Evolutionary conservation across 495 filamentous ascomycete species (phyloP).

Genomic region (Ascobolus immersus): DNA sequence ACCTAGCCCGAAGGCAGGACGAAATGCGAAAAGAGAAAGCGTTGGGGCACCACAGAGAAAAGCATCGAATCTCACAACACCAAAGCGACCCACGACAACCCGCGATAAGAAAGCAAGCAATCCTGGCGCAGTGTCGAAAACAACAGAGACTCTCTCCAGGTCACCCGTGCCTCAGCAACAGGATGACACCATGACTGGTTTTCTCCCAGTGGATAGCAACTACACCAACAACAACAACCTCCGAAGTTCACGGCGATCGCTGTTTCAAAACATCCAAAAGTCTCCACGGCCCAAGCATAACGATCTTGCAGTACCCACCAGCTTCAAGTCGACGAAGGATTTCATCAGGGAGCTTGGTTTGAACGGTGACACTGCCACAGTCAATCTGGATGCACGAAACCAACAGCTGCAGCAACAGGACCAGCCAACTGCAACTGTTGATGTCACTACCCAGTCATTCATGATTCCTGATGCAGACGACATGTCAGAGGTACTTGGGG

Average conservation of each 20-base stretch:
- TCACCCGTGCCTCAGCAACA: neutral
- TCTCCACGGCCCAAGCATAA: too few relatives aligned
- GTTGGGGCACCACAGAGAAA: neutral
- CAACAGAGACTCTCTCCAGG: neutral
- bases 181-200: conserved; percentile 5
- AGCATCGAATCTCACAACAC: conserved; percentile 1
- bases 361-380: conserved; percentile 11
- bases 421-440: conserved; percentile 6
- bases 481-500: conserved; percentile 43
- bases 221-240: conserved; percentile 10
- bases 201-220: conserved; percentile 10
- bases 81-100: conserved; percentile 4
- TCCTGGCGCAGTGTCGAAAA: neutral
- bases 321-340: conserved; percentile 15
- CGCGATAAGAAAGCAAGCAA: neutral
- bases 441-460: conserved; percentile 24
- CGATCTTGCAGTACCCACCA: conserved; percentile 8
- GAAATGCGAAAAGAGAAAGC: neutral
- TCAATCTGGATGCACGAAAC: conserved; percentile 10
- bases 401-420: conserved; percentile 7
- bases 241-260: conserved; percentile 4
- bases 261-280: too few relatives aligned
- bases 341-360: conserved; percentile 15
- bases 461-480: conserved; percentile 43
- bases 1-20: too few relatives aligned